phyloP scores from a whole-genome alignment of 306 rosid genomes.

The Phaseolus lunatus region DNA sequence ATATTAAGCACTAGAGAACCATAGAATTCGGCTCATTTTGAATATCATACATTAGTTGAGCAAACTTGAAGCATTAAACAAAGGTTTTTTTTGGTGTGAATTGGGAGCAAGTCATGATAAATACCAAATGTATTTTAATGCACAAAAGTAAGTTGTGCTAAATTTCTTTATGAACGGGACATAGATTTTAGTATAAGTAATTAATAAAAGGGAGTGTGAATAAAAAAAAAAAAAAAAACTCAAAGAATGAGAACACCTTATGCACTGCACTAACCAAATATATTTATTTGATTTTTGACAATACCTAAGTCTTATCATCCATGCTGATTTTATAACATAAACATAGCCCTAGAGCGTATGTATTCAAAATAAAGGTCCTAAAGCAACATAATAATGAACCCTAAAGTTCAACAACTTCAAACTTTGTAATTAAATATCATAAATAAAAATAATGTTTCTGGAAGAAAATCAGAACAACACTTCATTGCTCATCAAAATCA shows the following conservation, averaged over 20 bases:
- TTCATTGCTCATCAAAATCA: neutral
- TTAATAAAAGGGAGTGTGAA: neutral
- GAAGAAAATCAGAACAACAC: constrained; percentile 4
- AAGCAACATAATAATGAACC: constrained; percentile 13
- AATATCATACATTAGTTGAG: neutral
- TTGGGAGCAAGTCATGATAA: neutral
- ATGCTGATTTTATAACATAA: constrained; percentile 13
- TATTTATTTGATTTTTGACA: constrained; percentile 7
- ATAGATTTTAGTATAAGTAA: neutral
- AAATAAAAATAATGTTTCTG: neutral
- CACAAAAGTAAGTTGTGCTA: neutral
- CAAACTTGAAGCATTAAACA: neutral
- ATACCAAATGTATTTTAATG: neutral
- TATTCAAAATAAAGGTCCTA: constrained; percentile 20
- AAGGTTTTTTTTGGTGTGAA: no score
- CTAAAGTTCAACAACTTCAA: constrained; percentile 19
- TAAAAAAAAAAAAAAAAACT: no score
- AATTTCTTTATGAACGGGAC: neutral
- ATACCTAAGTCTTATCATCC: neutral
- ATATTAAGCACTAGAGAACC: neutral
- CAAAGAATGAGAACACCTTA: neutral
- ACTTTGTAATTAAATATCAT: constrained; percentile 6
- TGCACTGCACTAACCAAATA: neutral
- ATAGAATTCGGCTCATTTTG: neutral
- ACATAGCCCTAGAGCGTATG: neutral